Percentiles rank a stretch among this genome's conserved stretches.
Conservation (phyloP, 768 basidiomycete species). For the Boletus reticulatus region DNA sequence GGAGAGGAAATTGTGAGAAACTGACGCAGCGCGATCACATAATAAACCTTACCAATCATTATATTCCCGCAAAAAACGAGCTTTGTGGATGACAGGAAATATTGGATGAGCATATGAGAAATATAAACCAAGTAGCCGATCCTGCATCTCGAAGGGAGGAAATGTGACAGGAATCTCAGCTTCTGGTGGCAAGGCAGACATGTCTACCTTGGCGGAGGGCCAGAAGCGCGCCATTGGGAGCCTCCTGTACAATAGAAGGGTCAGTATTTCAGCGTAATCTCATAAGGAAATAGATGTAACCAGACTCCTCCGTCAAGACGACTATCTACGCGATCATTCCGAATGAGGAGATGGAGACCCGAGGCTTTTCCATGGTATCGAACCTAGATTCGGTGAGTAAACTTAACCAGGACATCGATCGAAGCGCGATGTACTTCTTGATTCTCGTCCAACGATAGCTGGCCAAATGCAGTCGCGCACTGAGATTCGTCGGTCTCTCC, state of each 20-base stretch:
- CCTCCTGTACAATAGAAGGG: constrained; percentile 41
- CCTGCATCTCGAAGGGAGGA: constrained; percentile 62
- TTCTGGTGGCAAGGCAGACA: constrained; percentile 39
- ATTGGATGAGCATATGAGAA: constrained; percentile 83
- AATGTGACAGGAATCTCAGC: constrained; percentile 46
- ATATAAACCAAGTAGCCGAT: constrained; percentile 69
- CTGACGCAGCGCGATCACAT: not conserved
- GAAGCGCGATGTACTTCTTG: constrained; percentile 49
- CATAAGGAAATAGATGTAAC: constrained; percentile 34
- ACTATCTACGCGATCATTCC: constrained; percentile 62
- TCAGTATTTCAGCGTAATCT: constrained; percentile 11
- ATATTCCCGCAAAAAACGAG: constrained; percentile 65
- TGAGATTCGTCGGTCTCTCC: constrained; percentile 39
- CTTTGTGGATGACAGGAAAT: constrained; percentile 78
- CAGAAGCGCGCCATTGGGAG: constrained; percentile 75
- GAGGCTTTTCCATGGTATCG: constrained; percentile 81
- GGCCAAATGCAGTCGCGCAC: constrained; percentile 60
- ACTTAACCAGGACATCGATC: not conserved
- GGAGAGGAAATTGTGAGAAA: not conserved
- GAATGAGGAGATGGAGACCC: constrained; percentile 72
- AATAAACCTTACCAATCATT: constrained; percentile 41
- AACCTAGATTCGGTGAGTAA: constrained; percentile 47
- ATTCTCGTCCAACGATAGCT: constrained; percentile 73
- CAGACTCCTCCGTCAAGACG: constrained; percentile 69
- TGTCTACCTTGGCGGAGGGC: constrained; percentile 53